A percentile compares a stretch with the other conserved stretches of the same genome.
Evolutionary conservation across 2,329 filamentous ascomycete species (phyloP).

Genomic region (Pseudopyricularia cyperi): DNA sequence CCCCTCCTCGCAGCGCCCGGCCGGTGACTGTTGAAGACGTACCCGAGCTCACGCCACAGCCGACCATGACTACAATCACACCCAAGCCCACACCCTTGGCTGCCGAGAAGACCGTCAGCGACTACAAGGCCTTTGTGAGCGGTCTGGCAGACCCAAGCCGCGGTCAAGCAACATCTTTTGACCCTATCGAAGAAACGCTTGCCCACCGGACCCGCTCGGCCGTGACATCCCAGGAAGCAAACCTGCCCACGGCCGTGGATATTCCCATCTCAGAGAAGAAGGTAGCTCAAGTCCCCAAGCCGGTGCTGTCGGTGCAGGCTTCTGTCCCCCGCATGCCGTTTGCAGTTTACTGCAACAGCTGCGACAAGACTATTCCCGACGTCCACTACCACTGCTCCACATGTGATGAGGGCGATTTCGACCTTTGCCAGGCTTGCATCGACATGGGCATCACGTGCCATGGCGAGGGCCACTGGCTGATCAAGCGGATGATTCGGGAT

Average conservation of each 20-base stretch:
- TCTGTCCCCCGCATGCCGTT: constrained; percentile 33
- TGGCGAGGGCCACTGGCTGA: constrained; percentile 76
- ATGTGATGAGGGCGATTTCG: constrained; percentile 88
- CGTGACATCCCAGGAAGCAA: background rate
- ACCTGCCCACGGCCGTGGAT: background rate
- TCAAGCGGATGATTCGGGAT: constrained; percentile 73
- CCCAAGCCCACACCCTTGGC: background rate
- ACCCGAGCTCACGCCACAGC: constrained; percentile 15
- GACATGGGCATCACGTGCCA: constrained; percentile 64
- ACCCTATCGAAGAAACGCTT: background rate
- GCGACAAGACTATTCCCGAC: constrained; percentile 63
- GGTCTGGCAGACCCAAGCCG: background rate
- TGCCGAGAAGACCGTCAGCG: background rate
- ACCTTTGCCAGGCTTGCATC: constrained; percentile 75
- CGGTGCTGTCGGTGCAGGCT: background rate
- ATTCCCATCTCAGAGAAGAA: background rate
- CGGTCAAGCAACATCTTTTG: background rate
- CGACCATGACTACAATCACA: background rate
- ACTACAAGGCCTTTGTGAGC: background rate
- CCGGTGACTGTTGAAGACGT: constrained; percentile 37
- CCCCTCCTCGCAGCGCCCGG: constrained; percentile 1
- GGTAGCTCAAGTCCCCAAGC: background rate
- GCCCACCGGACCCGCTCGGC: background rate
- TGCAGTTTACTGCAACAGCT: constrained; percentile 89
- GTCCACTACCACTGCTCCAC: constrained; percentile 90